A percentile compares a stretch with the other conserved stretches of the same genome.
phyloP scores from a whole-genome alignment of 2,329 filamentous ascomycete genomes.

The Hypoxylon sp. region DNA sequence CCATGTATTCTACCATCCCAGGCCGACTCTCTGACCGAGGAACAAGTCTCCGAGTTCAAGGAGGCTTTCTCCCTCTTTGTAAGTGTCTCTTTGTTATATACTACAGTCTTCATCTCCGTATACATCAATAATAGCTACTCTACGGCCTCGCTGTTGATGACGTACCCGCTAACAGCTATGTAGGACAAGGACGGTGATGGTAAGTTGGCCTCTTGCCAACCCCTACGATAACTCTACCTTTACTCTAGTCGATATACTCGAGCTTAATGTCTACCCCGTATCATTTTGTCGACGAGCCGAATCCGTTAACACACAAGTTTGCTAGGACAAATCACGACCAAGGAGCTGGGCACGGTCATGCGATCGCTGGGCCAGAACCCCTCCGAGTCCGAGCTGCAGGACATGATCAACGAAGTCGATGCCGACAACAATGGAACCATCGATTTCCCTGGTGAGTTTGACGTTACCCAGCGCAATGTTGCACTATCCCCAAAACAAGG shows the following conservation, averaged over 20 bases:
- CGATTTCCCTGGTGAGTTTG: slow-evolving; percentile 83
- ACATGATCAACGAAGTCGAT: slow-evolving; percentile 96
- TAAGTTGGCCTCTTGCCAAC: slow-evolving; percentile 62
- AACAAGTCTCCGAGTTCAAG: slow-evolving; percentile 99
- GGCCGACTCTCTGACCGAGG: slow-evolving; percentile 99
- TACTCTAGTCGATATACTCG: slow-evolving; percentile 16
- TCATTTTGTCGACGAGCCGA: slow-evolving; percentile 11
- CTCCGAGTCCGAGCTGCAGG: slow-evolving; percentile 89
- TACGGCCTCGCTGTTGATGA: slow-evolving; percentile 35
- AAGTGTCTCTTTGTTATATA: slow-evolving; percentile 63
- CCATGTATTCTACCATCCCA: slow-evolving; percentile 58
- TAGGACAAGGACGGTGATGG: slow-evolving; percentile 94
- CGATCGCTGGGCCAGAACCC: slow-evolving; percentile 91
- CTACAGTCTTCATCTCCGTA: slow-evolving; percentile 9
- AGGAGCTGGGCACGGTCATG: slow-evolving; percentile 92
- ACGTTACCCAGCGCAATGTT: slow-evolving; percentile 23
- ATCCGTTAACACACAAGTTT: slow-evolving; percentile 36
- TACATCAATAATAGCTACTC: slow-evolving; percentile 4
- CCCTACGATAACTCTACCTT: slow-evolving; percentile 9
- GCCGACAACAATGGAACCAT: slow-evolving; percentile 95
- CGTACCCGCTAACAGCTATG: slow-evolving; percentile 49
- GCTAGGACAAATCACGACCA: slow-evolving; percentile 89
- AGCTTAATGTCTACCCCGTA: slow-evolving; percentile 8
- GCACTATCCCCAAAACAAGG: slow-evolving; percentile 43
- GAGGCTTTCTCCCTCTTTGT: slow-evolving; percentile 99